These are phyloP conservation scores for Globisporangium paroecandrum DNA, from an alignment of 352 stramenopile genomes.

Conservation along the genomic window DNA sequence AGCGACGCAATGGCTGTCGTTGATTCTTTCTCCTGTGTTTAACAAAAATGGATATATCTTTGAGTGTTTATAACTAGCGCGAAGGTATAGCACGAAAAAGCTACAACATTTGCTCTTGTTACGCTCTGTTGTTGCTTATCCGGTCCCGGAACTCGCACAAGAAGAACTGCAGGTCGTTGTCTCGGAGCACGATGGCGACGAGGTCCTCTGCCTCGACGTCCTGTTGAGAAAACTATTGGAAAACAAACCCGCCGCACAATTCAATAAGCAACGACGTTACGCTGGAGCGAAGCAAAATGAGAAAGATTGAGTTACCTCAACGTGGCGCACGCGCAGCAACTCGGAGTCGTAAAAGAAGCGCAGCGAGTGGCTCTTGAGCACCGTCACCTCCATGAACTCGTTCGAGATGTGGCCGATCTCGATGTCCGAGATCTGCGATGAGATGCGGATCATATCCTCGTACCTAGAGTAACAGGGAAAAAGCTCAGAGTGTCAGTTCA, in stretches of 20 bases:
- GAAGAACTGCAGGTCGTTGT: slow-evolving; percentile 58
- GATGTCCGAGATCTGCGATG: slow-evolving; percentile 49
- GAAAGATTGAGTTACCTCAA: slow-evolving; percentile 37
- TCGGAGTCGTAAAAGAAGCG: slow-evolving; percentile 60
- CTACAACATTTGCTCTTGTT: background rate
- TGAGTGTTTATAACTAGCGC: background rate
- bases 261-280: background rate
- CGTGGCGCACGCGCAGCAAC: slow-evolving; percentile 45
- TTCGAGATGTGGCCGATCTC: slow-evolving; percentile 53
- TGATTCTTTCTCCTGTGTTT: background rate
- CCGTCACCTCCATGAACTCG: slow-evolving; percentile 57
- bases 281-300: slow-evolving; percentile 1
- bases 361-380: slow-evolving; percentile 49
- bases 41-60: background rate
- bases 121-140: slow-evolving; percentile 19
- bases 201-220: slow-evolving; percentile 41
- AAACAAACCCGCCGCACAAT: background rate
- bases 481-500: background rate
- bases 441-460: slow-evolving; percentile 53
- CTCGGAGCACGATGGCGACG: slow-evolving; percentile 45
- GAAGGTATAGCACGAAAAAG: background rate
- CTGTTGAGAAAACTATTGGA: slow-evolving; percentile 25
- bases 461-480: slow-evolving; percentile 32
- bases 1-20: background rate
- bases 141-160: slow-evolving; percentile 61